Conservation (phyloP, 2,329 filamentous ascomycete genomes). For the Botrytis hyacinthi region DNA sequence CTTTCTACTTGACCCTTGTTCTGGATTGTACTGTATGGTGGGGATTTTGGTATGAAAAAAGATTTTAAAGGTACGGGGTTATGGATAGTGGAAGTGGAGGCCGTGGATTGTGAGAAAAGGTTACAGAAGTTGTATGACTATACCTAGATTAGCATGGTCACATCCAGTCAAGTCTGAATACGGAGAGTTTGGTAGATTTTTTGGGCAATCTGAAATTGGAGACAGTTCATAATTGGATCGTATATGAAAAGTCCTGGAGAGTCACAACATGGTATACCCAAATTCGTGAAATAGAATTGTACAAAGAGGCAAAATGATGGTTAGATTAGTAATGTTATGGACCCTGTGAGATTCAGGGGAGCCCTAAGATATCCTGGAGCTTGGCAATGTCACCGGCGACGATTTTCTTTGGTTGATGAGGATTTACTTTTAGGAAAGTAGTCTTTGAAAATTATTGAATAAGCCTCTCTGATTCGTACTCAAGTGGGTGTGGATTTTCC, state of each 20-base stretch:
- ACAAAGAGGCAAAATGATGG: not conserved
- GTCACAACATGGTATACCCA: not conserved
- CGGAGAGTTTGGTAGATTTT: not conserved
- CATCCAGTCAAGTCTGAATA: not conserved
- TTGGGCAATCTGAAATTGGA: not conserved
- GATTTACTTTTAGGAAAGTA: not conserved
- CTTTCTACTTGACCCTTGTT: slow-evolving; percentile 1
- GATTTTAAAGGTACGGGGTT: not conserved
- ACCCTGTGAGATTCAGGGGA: slow-evolving; percentile 9
- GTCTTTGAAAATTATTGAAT: not conserved
- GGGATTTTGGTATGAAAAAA: not conserved
- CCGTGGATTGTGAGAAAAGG: not conserved
- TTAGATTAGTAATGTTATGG: slow-evolving; percentile 1
- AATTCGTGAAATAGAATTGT: not conserved
- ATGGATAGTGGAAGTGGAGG: not conserved
- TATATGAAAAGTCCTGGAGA: not conserved
- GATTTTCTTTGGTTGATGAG: not conserved
- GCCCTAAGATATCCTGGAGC: not conserved
- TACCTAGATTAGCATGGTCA: not conserved
- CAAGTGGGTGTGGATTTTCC: not conserved
- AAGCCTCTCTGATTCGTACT: not conserved
- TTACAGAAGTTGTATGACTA: not conserved
- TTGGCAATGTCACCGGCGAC: not conserved
- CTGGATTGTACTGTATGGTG: not conserved
- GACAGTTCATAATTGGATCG: not conserved